phyloP scores from a whole-genome alignment of 1,284 basidiomycete species.

The Athelia psychrophila region DNA sequence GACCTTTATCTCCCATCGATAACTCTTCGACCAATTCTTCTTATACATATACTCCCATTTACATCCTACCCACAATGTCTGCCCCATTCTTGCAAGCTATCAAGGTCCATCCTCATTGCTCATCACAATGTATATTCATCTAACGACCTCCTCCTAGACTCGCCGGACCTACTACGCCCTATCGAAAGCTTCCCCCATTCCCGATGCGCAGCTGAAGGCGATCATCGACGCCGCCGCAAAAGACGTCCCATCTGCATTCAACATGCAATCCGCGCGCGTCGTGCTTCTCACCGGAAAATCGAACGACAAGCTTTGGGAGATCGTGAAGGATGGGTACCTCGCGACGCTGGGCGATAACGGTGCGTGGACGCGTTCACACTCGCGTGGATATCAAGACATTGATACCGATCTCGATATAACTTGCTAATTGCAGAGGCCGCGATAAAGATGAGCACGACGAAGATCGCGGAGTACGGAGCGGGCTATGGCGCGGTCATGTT shows the following conservation, averaged over 20 bases:
- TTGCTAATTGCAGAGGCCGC: background rate
- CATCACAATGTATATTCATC: too few relatives aligned
- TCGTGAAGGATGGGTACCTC: background rate
- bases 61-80: too few relatives aligned
- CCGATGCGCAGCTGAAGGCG: background rate
- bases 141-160: background rate
- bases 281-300: background rate
- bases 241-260: slow-evolving; percentile 1
- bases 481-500: slow-evolving; percentile 3
- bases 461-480: background rate
- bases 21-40: too few relatives aligned
- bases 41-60: too few relatives aligned
- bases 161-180: slow-evolving; percentile 2
- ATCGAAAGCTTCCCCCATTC: background rate
- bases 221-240: background rate
- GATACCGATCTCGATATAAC: background rate
- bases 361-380: background rate
- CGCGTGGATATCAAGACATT: background rate
- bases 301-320: slow-evolving; percentile 1
- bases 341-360: background rate
- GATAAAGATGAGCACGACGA: background rate
- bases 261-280: background rate
- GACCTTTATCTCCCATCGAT: too few relatives aligned
- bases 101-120: too few relatives aligned
- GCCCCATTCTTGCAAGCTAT: too few relatives aligned